These are phyloP conservation scores for Talaromyces sp. DNA, from an alignment of 2,329 filamentous ascomycete genomes.

Conservation along the genomic window DNA sequence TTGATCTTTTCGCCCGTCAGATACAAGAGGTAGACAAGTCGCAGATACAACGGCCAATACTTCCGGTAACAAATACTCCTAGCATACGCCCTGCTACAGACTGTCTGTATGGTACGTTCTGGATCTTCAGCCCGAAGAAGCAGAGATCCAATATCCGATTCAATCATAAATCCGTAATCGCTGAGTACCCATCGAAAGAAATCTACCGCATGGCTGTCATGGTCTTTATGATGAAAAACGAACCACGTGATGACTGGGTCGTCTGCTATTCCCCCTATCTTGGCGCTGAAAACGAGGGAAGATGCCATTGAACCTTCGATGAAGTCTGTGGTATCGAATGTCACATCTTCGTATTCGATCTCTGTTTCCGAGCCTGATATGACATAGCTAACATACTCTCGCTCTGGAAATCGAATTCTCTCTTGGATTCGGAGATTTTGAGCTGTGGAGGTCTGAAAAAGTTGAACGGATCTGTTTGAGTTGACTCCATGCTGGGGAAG, in stretches of 20 bases:
- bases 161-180: not conserved
- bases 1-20: constrained; percentile 3
- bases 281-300: too few species aligned
- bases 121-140: not conserved
- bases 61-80: constrained; percentile 1
- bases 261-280: too few species aligned
- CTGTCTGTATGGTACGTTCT: not conserved
- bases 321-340: too few species aligned
- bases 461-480: too few species aligned
- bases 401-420: too few species aligned
- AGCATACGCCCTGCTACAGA: constrained; percentile 5
- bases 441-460: too few species aligned
- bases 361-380: too few species aligned
- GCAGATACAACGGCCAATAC: not conserved
- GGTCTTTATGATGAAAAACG: constrained; percentile 6
- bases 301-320: too few species aligned
- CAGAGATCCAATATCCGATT: not conserved
- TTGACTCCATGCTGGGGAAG: too few species aligned
- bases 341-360: too few species aligned
- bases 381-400: too few species aligned
- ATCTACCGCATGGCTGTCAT: not conserved
- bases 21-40: constrained; percentile 12
- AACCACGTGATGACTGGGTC: not conserved
- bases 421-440: too few species aligned
- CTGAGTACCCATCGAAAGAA: constrained; percentile 6